Evolutionary conservation across 345 rosid species (phyloP).

Genomic region (Crucihimalaya himalaica): DNA sequence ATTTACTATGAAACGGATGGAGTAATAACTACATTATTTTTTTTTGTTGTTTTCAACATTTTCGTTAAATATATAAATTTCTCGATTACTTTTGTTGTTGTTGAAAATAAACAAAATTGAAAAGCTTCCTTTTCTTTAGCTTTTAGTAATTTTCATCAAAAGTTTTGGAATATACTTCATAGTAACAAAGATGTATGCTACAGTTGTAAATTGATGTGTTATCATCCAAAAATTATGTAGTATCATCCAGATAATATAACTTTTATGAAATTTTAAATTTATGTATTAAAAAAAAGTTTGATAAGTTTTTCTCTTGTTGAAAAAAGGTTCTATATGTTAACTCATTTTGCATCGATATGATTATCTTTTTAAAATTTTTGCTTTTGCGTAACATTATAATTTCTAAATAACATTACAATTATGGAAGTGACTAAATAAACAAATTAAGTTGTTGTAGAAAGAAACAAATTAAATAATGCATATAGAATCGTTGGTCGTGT

Average conservation of each 20-base stretch:
- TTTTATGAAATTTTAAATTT: neutral
- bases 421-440: neutral
- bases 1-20: too few species aligned
- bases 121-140: neutral
- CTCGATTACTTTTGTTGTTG: neutral
- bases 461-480: neutral
- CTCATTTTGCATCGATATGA: neutral
- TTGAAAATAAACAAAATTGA: neutral
- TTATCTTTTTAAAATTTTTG: neutral
- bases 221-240: neutral
- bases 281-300: neutral
- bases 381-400: neutral
- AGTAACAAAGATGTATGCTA: neutral
- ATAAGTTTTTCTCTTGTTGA: too few species aligned
- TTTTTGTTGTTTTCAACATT: neutral
- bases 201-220: neutral
- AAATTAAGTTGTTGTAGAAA: too few species aligned
- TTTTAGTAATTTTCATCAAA: neutral
- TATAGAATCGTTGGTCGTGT: neutral
- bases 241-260: neutral
- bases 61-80: neutral
- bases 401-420: neutral
- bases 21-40: too few species aligned
- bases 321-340: neutral
- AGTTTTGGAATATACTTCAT: neutral